Percentiles rank a stretch among this genome's conserved stretches.
Conservation (phyloP, 371 early-diverging fungal genomes). For the Apophysomyces elegans region DNA sequence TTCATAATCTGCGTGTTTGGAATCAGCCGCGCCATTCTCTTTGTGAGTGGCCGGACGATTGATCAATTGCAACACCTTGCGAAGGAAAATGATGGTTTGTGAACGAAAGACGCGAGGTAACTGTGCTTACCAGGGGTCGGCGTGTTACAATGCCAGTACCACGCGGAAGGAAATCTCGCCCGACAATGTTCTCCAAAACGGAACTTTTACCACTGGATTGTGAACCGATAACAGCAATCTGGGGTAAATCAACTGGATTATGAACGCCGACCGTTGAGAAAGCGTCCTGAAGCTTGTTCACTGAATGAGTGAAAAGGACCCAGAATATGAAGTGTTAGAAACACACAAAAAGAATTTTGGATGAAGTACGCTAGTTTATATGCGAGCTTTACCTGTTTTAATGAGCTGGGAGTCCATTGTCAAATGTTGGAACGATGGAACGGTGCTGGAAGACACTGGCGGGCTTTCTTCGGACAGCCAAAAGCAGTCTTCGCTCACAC, state of each 20-base stretch:
- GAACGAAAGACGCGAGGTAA: background rate
- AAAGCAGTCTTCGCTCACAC: too few species aligned
- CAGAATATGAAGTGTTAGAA: conserved; percentile 1
- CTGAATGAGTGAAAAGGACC: conserved; percentile 20
- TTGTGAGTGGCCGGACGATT: conserved; percentile 73
- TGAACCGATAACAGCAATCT: conserved; percentile 98
- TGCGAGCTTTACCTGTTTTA: conserved; percentile 25
- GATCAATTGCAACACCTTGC: conserved; percentile 92
- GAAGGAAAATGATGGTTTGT: background rate
- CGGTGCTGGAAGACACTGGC: background rate
- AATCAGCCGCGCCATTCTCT: conserved; percentile 19
- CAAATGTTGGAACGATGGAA: background rate
- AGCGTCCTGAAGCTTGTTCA: conserved; percentile 96
- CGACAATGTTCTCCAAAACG: conserved; percentile 99
- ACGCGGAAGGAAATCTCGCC: conserved; percentile 97
- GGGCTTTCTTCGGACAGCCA: too few species aligned
- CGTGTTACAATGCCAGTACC: conserved; percentile 97
- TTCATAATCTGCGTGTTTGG: conserved; percentile 31
- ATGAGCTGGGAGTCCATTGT: conserved; percentile 33
- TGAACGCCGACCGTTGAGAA: conserved; percentile 96
- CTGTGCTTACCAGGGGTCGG: conserved; percentile 80
- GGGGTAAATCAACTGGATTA: conserved; percentile 98
- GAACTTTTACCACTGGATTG: conserved; percentile 99
- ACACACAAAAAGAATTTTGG: background rate
- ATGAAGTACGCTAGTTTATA: background rate